Evolutionary conservation across 495 filamentous ascomycete genomes (phyloP).

Genomic region (Staphylotrichum tortipilum): DNA sequence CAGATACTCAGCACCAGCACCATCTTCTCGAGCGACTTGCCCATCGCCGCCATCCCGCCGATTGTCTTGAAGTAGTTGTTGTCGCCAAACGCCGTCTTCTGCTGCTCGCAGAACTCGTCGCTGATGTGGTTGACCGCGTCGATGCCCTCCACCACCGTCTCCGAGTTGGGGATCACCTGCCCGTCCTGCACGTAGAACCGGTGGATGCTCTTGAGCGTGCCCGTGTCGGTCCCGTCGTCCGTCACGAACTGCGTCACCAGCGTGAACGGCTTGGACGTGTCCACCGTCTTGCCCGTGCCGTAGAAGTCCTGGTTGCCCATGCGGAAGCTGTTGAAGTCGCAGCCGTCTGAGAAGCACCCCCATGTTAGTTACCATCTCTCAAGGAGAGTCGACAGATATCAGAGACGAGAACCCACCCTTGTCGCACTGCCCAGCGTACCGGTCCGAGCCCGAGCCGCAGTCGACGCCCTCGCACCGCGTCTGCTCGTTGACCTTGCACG

Average conservation of each 20-base stretch:
- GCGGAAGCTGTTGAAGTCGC: conserved; percentile 64
- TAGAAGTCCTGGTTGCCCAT: conserved; percentile 52
- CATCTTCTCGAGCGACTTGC: conserved; percentile 51
- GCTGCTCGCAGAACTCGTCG: conserved; percentile 46
- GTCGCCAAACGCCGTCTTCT: conserved; percentile 56
- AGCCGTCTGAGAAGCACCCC: conserved; percentile 54
- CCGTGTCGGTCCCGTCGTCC: conserved; percentile 44
- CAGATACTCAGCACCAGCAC: conserved; percentile 61
- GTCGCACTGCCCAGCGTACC: conserved; percentile 33
- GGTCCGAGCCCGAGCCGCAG: conserved; percentile 26
- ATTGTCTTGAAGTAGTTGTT: conserved; percentile 41
- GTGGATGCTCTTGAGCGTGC: conserved; percentile 50
- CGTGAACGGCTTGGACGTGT: conserved; percentile 55
- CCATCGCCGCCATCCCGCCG: conserved; percentile 52
- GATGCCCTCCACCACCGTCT: conserved; percentile 36
- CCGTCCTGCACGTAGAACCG: conserved; percentile 60
- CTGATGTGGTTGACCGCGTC: conserved; percentile 48
- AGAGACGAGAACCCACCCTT: conserved; percentile 12
- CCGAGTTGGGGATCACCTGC: conserved; percentile 41
- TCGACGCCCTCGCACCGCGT: conserved; percentile 39
- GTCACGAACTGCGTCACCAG: conserved; percentile 66
- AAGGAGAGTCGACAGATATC: not conserved
- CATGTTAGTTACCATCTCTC: conserved; percentile 29
- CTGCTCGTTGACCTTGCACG: conserved; percentile 44
- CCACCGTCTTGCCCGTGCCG: conserved; percentile 44